Evolutionary conservation across 164 flowering plant genomes (phyloP).

Genomic region (Buxus sempervirens): DNA sequence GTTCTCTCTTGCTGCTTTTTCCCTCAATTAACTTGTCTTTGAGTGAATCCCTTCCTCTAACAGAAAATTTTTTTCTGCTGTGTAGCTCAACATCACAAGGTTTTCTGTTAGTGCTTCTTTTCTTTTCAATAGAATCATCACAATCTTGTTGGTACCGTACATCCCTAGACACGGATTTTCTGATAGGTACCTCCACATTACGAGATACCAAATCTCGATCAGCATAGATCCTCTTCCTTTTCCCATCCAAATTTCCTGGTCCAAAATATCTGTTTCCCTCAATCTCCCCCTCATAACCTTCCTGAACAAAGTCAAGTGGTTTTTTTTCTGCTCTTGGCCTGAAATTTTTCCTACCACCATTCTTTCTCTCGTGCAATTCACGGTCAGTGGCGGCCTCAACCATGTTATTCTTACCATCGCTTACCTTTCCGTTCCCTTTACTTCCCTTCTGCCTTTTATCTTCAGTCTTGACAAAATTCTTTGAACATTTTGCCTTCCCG

Average conservation of each 20-base stretch:
- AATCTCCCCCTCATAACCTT: neutral
- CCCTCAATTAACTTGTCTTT: slow-evolving; percentile 10
- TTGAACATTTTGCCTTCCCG: slow-evolving; percentile 9
- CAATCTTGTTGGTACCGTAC: slow-evolving; percentile 1
- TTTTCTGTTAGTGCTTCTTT: slow-evolving; percentile 6
- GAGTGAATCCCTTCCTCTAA: neutral
- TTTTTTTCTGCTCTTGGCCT: slow-evolving; percentile 4
- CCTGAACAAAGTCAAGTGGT: neutral
- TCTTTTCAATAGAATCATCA: slow-evolving; percentile 8
- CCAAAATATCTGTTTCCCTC: neutral
- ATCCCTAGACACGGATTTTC: slow-evolving; percentile 10
- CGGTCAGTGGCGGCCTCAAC: neutral
- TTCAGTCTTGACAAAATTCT: slow-evolving; percentile 1
- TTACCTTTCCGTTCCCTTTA: neutral
- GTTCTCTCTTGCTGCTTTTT: slow-evolving; percentile 8
- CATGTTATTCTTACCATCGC: neutral
- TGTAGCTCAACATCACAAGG: neutral
- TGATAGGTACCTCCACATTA: neutral
- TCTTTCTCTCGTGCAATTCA: slow-evolving; percentile 2
- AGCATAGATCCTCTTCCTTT: slow-evolving; percentile 36
- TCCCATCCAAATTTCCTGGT: slow-evolving; percentile 13
- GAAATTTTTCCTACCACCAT: slow-evolving; percentile 5
- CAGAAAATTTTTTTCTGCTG: neutral
- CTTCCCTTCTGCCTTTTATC: slow-evolving; percentile 5
- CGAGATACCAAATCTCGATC: slow-evolving; percentile 1